Conservation (phyloP, 352 stramenopile species). For the Pythium inflatum region DNA sequence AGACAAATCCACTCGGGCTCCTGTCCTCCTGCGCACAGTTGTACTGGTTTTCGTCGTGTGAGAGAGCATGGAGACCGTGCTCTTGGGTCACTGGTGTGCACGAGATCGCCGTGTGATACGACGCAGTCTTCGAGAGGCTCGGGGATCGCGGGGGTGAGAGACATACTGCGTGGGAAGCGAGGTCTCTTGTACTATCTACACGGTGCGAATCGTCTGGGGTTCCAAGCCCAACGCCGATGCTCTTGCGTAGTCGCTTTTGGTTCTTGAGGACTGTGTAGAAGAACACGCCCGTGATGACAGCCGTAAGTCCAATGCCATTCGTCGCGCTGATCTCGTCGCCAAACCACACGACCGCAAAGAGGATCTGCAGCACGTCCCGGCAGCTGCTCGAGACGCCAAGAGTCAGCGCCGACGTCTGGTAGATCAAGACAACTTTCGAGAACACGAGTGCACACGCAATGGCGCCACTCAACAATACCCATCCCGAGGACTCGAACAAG, state of each 20-base stretch:
- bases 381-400: constrained; percentile 78
- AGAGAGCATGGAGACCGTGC: too few relatives aligned
- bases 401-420: constrained; percentile 81
- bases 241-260: background rate
- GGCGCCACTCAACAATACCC: constrained; percentile 71
- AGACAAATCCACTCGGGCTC: too few relatives aligned
- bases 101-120: too few relatives aligned
- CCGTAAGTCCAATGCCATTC: constrained; percentile 67
- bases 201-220: too few relatives aligned
- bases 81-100: too few relatives aligned
- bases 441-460: constrained; percentile 73
- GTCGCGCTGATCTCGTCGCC: constrained; percentile 62
- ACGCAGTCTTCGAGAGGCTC: too few relatives aligned
- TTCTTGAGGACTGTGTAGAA: constrained; percentile 82
- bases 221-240: too few relatives aligned
- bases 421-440: constrained; percentile 82
- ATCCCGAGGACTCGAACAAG: constrained; percentile 54
- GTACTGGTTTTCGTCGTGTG: too few relatives aligned
- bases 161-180: too few relatives aligned
- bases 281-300: constrained; percentile 72
- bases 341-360: constrained; percentile 79
- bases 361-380: constrained; percentile 79
- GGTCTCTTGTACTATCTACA: background rate
- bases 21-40: too few relatives aligned
- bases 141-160: too few relatives aligned